Base-by-base conservation (phyloP, 768 basidiomycete genomes). In the Agrocybe chaxingu region DNA sequence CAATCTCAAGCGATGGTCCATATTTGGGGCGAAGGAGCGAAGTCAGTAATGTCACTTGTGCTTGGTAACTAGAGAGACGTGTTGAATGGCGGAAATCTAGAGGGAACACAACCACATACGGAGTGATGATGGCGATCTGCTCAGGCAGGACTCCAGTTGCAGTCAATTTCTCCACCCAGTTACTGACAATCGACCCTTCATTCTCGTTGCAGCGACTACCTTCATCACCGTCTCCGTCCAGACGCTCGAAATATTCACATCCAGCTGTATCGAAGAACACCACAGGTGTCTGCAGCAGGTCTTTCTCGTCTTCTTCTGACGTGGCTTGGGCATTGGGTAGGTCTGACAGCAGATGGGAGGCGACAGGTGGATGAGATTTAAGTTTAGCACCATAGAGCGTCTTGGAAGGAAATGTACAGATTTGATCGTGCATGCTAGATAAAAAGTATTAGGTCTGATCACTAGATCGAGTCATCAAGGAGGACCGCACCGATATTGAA, bases 221-320 rank as follows among this genome's bases (percentile, higher is more conserved):
- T 60, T 96, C 94, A 60, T 92, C 90, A n/a, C 77, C 74, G 49
- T 86, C 85, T 0, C 79, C 85, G 31, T 91, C 88, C 0, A 82
- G 63, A 11, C 91, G 73, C 63, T 98, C 97, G 60, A 85, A 97
- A 61, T 91, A 96, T 64, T 97, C 93, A 58, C 91, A 94, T 0
- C 94, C 93, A 3, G 90, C 82, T 0, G 94, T 99, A 63, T 99
- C 97, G 58, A 91, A 92, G 65, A 98, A 99, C 2, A 95, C 82
- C 2, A 98, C 80, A 0, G 92, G 90, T 0, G 79, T 88, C 3
- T 74, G 79, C 5, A 98, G 70, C 3, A 81, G 66, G 48, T 96
- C 96, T 53, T 79, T 82, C 40, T 78, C 72, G 34, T 89, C 84
- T 11, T 87, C 91, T 36, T 86, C 85, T 1, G 73, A 73, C 19